These are phyloP conservation scores for Pluteus cervinus DNA, from an alignment of 768 basidiomycete species.

Conservation along the genomic window DNA sequence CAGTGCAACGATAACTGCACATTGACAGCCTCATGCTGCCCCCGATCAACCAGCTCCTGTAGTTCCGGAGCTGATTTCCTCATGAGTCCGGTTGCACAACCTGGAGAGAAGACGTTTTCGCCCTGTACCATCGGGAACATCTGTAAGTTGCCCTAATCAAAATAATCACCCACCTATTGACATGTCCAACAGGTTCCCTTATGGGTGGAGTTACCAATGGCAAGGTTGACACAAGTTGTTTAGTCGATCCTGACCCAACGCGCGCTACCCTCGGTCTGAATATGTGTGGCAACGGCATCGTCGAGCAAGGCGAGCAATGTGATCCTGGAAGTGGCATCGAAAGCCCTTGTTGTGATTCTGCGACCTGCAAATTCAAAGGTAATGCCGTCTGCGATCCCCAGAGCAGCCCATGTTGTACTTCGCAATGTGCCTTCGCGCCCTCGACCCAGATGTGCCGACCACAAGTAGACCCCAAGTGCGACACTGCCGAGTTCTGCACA, in stretches of 20 bases:
- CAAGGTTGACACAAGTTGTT: conserved; percentile 57
- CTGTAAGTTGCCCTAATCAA: conserved; percentile 40
- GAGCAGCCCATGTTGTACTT: conserved; percentile 72
- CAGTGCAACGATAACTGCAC: conserved; percentile 67
- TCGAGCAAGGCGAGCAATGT: conserved; percentile 81
- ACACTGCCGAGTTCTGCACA: conserved; percentile 67
- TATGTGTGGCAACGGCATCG: conserved; percentile 82
- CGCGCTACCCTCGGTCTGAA: conserved; percentile 51
- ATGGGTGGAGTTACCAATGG: conserved; percentile 42
- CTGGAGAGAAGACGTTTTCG: conserved; percentile 65
- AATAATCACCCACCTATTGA: conserved; percentile 2
- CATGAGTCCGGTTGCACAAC: conserved; percentile 75
- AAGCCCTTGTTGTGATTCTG: conserved; percentile 67
- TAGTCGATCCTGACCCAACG: conserved; percentile 49
- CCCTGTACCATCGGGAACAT: conserved; percentile 81
- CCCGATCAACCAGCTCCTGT: conserved; percentile 52
- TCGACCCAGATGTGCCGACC: conserved; percentile 66
- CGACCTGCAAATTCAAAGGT: conserved; percentile 67
- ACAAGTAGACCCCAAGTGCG: conserved; percentile 59
- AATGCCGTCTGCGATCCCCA: conserved; percentile 76
- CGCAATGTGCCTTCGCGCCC: conserved; percentile 63
- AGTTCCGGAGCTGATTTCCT: conserved; percentile 64
- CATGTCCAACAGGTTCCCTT: conserved; percentile 45
- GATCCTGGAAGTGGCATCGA: conserved; percentile 64
- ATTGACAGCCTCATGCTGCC: conserved; percentile 58